phyloP scores from a whole-genome alignment of 805 yeast species.

The Ogataea wickerhamii region DNA sequence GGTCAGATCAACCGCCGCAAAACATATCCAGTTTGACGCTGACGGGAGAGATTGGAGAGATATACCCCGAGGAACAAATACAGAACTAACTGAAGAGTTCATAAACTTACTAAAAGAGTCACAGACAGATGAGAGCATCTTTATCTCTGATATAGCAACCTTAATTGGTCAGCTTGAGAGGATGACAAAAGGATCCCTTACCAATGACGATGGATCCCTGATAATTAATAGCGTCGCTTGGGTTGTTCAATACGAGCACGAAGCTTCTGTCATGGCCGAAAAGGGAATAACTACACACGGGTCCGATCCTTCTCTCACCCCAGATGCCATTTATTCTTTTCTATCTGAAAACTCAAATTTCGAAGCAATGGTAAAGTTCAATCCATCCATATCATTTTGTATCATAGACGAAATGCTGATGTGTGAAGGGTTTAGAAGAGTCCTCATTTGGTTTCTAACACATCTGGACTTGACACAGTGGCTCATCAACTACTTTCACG shows the following conservation, averaged over 20 bases:
- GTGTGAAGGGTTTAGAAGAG: constrained; percentile 61
- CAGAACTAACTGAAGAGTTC: constrained; percentile 31
- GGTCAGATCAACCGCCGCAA: constrained; percentile 31
- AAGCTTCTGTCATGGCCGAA: constrained; percentile 21
- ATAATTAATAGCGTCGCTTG: constrained; percentile 50
- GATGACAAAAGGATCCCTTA: constrained; percentile 28
- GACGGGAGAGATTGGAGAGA: constrained; percentile 72
- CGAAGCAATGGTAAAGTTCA: constrained; percentile 45
- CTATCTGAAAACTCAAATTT: constrained; percentile 45
- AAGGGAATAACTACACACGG: constrained; percentile 14
- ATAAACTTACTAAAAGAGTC: constrained; percentile 21
- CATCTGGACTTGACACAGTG: constrained; percentile 55
- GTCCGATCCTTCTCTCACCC: constrained; percentile 35
- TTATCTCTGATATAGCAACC: constrained; percentile 27
- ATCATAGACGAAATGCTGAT: constrained; percentile 69
- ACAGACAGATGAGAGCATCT: constrained; percentile 18
- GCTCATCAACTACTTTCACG: constrained; percentile 60
- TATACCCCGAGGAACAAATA: constrained; percentile 58
- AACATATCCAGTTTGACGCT: constrained; percentile 48
- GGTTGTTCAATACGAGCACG: constrained; percentile 37
- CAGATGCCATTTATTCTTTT: constrained; percentile 48
- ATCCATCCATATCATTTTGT: constrained; percentile 50
- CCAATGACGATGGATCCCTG: constrained; percentile 34
- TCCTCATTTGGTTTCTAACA: constrained; percentile 64
- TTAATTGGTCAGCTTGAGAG: constrained; percentile 23